Conservation (phyloP, 768 basidiomycete genomes). For the Holtermanniella nyarrowii region DNA sequence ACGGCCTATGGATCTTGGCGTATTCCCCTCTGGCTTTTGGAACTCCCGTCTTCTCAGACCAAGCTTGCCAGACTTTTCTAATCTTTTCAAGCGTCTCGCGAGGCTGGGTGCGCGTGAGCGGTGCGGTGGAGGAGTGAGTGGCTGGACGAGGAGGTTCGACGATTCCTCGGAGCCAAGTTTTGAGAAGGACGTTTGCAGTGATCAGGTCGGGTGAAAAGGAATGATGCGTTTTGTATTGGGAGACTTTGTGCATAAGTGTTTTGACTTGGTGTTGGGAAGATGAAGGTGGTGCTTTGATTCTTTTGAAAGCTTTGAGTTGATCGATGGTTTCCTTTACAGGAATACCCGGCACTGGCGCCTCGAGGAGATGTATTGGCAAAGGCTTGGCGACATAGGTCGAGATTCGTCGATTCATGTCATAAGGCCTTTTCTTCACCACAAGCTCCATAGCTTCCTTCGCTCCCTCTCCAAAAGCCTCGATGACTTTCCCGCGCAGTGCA, state of each 20-base stretch:
- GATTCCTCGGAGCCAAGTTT: constrained; percentile 51
- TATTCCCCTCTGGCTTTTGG: constrained; percentile 31
- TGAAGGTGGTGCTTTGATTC: neutral
- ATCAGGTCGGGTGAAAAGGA: constrained; percentile 57
- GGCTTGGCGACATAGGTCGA: no score
- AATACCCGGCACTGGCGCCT: no score
- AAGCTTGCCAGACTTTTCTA: neutral
- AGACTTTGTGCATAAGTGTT: constrained; percentile 44
- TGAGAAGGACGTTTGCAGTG: constrained; percentile 61
- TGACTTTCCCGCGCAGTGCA: constrained; percentile 5
- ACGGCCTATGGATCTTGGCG: constrained; percentile 53
- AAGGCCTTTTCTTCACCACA: no score
- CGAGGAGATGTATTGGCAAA: no score
- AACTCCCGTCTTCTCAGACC: neutral
- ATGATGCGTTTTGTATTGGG: constrained; percentile 34
- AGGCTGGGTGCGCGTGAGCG: neutral
- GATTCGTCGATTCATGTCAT: no score
- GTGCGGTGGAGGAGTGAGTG: neutral
- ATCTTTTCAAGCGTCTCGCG: neutral
- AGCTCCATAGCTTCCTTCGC: no score
- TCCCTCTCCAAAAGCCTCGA: no score
- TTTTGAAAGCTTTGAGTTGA: no score
- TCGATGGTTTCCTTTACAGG: no score
- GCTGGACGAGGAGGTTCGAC: neutral
- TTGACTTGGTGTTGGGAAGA: constrained; percentile 12